Base-by-base conservation (phyloP, 306 rosid species). In the Casuarina cunninghamiana region DNA sequence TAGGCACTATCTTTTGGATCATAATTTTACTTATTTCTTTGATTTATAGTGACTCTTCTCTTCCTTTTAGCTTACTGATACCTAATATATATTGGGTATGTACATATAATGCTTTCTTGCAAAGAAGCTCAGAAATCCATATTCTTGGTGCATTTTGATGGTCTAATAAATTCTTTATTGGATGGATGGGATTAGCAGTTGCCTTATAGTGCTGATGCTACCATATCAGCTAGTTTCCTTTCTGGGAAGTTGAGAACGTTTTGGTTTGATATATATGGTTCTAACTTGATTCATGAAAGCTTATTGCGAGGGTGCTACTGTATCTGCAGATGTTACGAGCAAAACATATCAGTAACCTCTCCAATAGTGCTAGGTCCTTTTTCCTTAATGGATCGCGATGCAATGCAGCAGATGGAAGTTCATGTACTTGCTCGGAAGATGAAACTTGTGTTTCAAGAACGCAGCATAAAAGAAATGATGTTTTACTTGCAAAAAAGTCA, bases 381-480 rank as follows among this genome's bases (percentile, higher is more conserved):
- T 82, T 92, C 62, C 83, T 94, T 12, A 75, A 87, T 19, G 97
- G 98, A 69, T 72, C 97, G 1, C 83, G 97, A 42, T 92, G 93
- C 72, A 84, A 84, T 80, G 88, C 84, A 1, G 78, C 85, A 4
- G 97, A 94, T 76, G 97, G 95, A 42, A 87, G 88, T 83, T 87
- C 97, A 32, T 90, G 98, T 86, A 83, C 91, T 45, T 90, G 93
- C 57, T 11, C 93, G 2, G 97, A 92, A 79, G 97, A 94, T 75
- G 98, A 94, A 80, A 82, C 90, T 19, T 89, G 96, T 61, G 83
- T 84, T 71, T 85, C 98, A 37, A 79, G 73, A 75, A 79, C 86
- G 83, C 90, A 85, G 83, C 80, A 78, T 48, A 71, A 63, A n/a
- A 85, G 86, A 72, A 83, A 72, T 69, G 91, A 88, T 69, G 83